Conservation (phyloP, 108 stramenopile genomes). For the Schizochytrium sp. region DNA sequence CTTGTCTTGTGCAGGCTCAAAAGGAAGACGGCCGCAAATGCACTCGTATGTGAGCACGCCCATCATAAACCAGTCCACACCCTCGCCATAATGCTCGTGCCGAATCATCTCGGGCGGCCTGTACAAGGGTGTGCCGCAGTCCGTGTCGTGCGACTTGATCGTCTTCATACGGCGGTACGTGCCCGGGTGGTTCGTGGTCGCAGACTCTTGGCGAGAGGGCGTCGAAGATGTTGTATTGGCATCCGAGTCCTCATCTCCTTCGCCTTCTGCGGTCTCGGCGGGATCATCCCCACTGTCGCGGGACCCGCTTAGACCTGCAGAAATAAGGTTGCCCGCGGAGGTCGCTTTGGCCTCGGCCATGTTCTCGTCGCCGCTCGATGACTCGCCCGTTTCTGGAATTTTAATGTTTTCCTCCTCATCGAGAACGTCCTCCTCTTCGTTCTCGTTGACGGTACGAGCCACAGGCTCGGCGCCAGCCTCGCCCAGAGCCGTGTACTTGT, state of each 20-base stretch:
- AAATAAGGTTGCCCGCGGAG: background rate
- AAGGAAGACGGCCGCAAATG: conserved; percentile 83
- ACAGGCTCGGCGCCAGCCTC: background rate
- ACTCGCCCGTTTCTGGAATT: background rate
- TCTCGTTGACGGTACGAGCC: background rate
- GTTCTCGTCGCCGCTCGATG: background rate
- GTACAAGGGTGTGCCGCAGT: conserved; percentile 57
- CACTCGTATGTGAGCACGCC: conserved; percentile 91
- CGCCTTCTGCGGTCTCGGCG: background rate
- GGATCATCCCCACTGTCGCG: background rate
- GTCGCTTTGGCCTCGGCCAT: background rate
- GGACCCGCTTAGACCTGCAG: background rate
- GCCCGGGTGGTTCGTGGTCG: background rate
- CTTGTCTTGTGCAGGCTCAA: conserved; percentile 30
- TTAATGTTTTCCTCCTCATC: too few species aligned
- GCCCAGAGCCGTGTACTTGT: background rate
- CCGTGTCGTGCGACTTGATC: conserved; percentile 9
- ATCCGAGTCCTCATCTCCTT: background rate
- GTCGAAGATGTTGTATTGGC: background rate
- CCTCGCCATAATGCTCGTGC: conserved; percentile 84
- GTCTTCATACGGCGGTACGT: background rate
- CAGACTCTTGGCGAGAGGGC: background rate
- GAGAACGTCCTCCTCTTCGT: background rate
- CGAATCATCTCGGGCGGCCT: conserved; percentile 80
- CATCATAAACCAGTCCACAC: conserved; percentile 92